Evolutionary conservation across 1,284 basidiomycete genomes (phyloP), one percentile per base, ranked within the genome.

Genomic region (Ganoderma lucidum): DNA sequence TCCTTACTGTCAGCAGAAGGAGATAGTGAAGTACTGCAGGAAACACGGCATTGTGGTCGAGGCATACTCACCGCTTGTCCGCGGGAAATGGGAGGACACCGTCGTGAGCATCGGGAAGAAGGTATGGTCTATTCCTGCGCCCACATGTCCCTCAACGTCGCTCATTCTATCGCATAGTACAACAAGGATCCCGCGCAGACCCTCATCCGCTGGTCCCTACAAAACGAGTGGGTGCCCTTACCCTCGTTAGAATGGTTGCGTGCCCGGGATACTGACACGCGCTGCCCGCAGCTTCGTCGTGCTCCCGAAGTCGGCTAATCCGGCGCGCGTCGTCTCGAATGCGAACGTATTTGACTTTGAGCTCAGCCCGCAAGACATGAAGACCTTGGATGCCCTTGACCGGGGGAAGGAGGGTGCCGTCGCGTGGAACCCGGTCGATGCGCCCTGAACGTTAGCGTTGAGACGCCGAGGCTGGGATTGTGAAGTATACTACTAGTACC

Each of bases 1-100:
- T 75, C 94, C 95, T 0, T 89, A 93, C 74, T 96, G 93, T 81
- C 94, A 96, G 77, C 94, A 95, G 73, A 84, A 84, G 62, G 86
- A 89, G 10, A 94, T 96, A 68, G 93, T 94, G 30, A 83, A 87
- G 15, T 96, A 93, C 79, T 96, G 95, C 81, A 76, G 81, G 32
- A 80, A 86, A 58, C 83, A 95, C 72, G 84, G 81, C 5, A 94
- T 97, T 63, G 82, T 91, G 32, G 81, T 96, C 6, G 85, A 96
- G 79, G 95, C 88, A 0, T 90, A 90, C 73, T 84, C 82, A 61
- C 87, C 88, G 0, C 76, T 88, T 23, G 79, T 87, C 12, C 82
- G 86, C 4, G 87, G 83, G 0, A 73, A 82, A 51, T 75, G 83
- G 56, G 78, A 81, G 35, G 76, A 89, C 71, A 80, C 82, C 0